Conservation (phyloP, 495 filamentous ascomycete genomes). For the Clavariopsis aquatica region DNA sequence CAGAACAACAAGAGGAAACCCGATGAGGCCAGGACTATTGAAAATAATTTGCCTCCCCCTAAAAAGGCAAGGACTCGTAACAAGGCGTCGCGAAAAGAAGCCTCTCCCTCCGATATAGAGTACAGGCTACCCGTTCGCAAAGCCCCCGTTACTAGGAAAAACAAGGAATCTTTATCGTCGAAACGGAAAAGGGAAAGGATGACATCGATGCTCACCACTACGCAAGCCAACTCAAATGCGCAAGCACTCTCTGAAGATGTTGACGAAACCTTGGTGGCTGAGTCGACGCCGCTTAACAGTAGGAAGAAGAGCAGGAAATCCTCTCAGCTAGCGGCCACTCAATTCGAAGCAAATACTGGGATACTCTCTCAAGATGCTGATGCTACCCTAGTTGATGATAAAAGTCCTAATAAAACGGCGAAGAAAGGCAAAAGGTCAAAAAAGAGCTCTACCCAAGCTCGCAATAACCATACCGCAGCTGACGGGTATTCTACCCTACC, state of each 20-base stretch:
- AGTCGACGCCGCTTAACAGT: background rate
- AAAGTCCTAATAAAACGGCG: background rate
- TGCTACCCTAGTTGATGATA: background rate
- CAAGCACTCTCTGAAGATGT: background rate
- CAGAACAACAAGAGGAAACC: background rate
- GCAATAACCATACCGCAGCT: background rate
- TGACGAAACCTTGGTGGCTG: background rate
- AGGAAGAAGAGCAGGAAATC: background rate
- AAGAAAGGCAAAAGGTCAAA: background rate
- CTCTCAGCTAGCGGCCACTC: background rate
- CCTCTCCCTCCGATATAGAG: too few species aligned
- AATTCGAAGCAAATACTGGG: background rate
- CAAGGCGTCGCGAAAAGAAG: background rate
- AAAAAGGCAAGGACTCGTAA: background rate
- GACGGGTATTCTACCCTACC: background rate
- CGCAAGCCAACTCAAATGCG: background rate
- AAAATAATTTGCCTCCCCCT: background rate
- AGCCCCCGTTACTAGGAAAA: too few species aligned
- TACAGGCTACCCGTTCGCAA: too few species aligned
- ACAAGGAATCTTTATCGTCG: too few species aligned
- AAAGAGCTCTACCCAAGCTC: background rate
- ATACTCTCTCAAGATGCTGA: background rate
- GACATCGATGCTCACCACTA: background rate
- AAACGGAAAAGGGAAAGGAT: too few species aligned
- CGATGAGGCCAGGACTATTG: background rate